Conservation (phyloP, 345 rosid species). For the Brassica cretica region DNA sequence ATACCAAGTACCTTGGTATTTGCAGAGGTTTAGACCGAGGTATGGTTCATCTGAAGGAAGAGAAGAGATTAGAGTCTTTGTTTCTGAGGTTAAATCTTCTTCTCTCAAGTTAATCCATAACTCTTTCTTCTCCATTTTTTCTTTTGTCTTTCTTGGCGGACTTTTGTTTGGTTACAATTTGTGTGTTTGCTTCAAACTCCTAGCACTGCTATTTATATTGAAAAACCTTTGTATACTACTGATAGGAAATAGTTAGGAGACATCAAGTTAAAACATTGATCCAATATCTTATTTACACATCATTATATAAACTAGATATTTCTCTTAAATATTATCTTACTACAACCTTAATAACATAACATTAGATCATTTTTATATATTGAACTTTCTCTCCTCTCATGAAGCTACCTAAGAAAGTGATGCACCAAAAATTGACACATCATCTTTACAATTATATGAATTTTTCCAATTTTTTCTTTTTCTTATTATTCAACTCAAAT, state of each 20-base stretch:
- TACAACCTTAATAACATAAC: neutral
- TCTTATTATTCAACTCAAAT: too few species aligned
- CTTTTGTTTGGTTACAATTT: neutral
- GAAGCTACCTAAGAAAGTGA: too few species aligned
- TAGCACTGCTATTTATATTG: neutral
- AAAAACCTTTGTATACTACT: neutral
- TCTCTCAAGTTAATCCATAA: neutral
- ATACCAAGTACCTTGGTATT: conserved; percentile 45
- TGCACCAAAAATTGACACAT: neutral
- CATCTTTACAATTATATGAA: neutral
- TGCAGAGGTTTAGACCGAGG: conserved; percentile 30
- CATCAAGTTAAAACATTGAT: neutral
- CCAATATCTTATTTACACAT: neutral
- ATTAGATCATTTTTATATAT: too few species aligned
- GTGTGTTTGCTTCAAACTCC: neutral
- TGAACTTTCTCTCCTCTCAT: too few species aligned
- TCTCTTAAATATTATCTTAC: neutral
- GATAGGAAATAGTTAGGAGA: neutral
- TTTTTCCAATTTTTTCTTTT: neutral
- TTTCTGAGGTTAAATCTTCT: conserved; percentile 21
- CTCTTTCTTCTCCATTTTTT: neutral
- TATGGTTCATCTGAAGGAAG: conserved; percentile 40
- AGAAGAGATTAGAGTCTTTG: conserved; percentile 38
- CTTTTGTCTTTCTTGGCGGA: neutral
- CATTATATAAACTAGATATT: neutral